Conservation (phyloP, 441 rosid species). For the Populus hybrid region DNA sequence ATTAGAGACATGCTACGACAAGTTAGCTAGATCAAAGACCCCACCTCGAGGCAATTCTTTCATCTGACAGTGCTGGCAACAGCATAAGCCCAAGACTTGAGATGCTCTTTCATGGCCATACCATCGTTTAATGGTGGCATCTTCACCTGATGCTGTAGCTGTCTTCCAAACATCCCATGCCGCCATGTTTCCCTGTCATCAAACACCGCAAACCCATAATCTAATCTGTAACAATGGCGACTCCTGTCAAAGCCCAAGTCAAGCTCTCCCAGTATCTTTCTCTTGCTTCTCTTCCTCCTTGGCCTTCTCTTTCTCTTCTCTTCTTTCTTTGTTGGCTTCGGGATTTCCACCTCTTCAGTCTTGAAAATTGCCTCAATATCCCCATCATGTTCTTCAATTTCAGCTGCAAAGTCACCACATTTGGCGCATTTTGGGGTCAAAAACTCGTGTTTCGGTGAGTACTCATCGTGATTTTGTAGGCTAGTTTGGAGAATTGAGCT, state of each 20-base stretch:
- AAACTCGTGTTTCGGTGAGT: background rate
- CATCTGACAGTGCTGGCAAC: slow-evolving; percentile 51
- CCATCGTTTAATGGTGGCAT: slow-evolving; percentile 51
- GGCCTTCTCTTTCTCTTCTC: slow-evolving; percentile 10
- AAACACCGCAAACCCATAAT: slow-evolving; percentile 8
- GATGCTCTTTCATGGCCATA: slow-evolving; percentile 56
- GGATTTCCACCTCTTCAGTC: slow-evolving; percentile 13
- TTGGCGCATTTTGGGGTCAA: slow-evolving; percentile 13
- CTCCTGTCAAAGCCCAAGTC: slow-evolving; percentile 22
- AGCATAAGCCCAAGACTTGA: slow-evolving; percentile 63
- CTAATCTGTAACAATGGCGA: background rate
- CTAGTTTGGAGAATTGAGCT: background rate
- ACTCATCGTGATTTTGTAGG: background rate
- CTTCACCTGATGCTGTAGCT: slow-evolving; percentile 12
- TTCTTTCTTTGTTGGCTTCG: slow-evolving; percentile 11
- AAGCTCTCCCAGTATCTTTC: slow-evolving; percentile 32
- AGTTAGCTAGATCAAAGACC: background rate
- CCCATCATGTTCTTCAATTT: background rate
- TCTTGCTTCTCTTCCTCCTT: slow-evolving; percentile 27
- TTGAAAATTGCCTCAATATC: background rate
- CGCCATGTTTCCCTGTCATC: background rate
- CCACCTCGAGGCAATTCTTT: background rate
- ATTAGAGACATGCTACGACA: background rate
- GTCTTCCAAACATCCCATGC: background rate
- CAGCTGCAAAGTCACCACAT: slow-evolving; percentile 20